These are phyloP conservation scores for Trichosporon sp. DNA, from an alignment of 1,284 basidiomycete species.

Conservation along the genomic window DNA sequence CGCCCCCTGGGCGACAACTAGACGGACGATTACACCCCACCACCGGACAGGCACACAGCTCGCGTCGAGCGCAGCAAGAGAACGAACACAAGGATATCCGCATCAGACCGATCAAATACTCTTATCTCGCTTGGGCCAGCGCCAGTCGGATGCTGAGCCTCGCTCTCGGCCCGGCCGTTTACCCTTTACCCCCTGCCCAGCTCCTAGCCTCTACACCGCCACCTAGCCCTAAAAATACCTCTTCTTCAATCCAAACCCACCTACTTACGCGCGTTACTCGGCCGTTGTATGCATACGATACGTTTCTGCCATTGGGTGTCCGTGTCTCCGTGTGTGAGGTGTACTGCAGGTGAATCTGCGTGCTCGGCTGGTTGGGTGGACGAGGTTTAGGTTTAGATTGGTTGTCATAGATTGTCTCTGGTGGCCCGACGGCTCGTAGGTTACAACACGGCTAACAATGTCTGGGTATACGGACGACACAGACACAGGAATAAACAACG, in stretches of 20 bases:
- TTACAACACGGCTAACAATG: neutral
- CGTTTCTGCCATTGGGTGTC: no score
- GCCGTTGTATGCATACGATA: slow-evolving; percentile 9
- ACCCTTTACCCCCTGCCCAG: neutral
- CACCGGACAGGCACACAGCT: slow-evolving; percentile 5
- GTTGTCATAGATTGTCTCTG: neutral
- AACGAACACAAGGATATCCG: neutral
- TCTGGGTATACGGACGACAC: neutral
- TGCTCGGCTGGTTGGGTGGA: no score
- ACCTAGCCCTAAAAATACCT: neutral
- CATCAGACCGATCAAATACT: no score
- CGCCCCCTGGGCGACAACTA: slow-evolving; percentile 32
- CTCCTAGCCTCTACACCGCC: neutral
- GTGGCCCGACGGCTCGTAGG: neutral
- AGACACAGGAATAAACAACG: neutral
- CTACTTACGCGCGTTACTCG: slow-evolving; percentile 2
- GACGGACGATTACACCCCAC: no score
- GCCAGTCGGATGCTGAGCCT: neutral
- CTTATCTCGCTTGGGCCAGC: neutral
- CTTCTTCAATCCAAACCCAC: neutral
- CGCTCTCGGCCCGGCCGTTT: neutral
- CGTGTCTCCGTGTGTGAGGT: no score
- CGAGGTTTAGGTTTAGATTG: no score
- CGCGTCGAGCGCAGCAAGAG: neutral
- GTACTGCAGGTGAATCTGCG: no score